Percentiles rank a stretch among this genome's conserved stretches.
Conservation (phyloP, 106 monocot genomes). For the Dioscorea dumetorum region DNA sequence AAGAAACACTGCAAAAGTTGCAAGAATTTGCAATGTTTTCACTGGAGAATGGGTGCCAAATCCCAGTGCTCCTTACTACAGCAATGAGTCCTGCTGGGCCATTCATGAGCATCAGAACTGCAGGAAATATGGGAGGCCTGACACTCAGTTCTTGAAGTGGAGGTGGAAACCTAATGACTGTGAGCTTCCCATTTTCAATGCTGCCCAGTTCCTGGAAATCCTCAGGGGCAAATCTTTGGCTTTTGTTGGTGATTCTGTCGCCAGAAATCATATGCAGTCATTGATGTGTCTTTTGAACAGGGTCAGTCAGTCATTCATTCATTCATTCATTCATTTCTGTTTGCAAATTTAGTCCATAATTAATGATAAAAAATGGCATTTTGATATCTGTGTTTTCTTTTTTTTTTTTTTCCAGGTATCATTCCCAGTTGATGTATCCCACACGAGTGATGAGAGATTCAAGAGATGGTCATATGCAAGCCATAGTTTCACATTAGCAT, state of each 20-base stretch:
- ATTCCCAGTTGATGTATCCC: neutral
- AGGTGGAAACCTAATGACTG: neutral
- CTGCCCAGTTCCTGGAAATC: neutral
- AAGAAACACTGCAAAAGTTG: neutral
- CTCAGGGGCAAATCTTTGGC: neutral
- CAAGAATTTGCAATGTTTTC: neutral
- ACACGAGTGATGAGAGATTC: neutral
- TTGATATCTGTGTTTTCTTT: too few species aligned
- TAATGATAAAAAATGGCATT: too few species aligned
- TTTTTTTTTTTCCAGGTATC: neutral
- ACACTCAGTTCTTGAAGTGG: neutral
- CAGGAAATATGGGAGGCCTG: slow-evolving; percentile 1
- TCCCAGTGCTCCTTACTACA: neutral
- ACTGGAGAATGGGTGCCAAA: neutral
- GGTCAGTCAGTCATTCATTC: too few species aligned
- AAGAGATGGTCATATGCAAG: neutral
- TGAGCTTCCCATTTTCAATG: neutral
- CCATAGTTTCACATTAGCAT: neutral
- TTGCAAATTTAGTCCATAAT: too few species aligned
- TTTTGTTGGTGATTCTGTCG: neutral
- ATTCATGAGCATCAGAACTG: neutral
- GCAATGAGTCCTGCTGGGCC: neutral
- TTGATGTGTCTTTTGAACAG: neutral
- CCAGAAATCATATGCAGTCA: neutral
- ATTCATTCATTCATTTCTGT: too few species aligned